Conservation (phyloP, 1,284 basidiomycete species). For the Ceratobasidium sp. region DNA sequence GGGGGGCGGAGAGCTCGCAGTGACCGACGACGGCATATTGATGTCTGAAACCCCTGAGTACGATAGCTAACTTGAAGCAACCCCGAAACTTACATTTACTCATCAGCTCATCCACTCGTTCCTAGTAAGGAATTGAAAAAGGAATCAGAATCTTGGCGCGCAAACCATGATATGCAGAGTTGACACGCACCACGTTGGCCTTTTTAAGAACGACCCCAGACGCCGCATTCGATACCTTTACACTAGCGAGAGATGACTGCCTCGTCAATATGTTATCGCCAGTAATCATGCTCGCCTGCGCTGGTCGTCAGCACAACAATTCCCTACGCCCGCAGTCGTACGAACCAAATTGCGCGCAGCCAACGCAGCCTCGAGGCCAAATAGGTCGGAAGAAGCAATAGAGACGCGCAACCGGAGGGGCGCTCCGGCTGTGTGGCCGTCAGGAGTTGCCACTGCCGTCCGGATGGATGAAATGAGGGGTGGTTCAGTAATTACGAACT, state of each 20-base stretch:
- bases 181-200: background rate
- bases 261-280: slow-evolving; percentile 4
- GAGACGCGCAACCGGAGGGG: slow-evolving; percentile 17
- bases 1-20: background rate
- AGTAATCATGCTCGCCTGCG: slow-evolving; percentile 5
- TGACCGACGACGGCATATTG: slow-evolving; percentile 26
- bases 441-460: background rate
- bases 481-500: slow-evolving; percentile 24
- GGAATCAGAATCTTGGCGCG: too few species aligned
- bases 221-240: slow-evolving; percentile 25
- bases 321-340: background rate
- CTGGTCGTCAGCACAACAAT: background rate
- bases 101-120: slow-evolving; percentile 31
- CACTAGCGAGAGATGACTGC: background rate
- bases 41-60: slow-evolving; percentile 19
- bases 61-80: background rate
- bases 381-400: slow-evolving; percentile 23
- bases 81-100: slow-evolving; percentile 13
- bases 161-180: background rate
- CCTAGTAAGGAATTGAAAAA: background rate
- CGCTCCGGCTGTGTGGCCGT: slow-evolving; percentile 2
- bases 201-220: slow-evolving; percentile 19
- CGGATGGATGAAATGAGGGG: slow-evolving; percentile 37
- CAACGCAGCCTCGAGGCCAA: slow-evolving; percentile 29
- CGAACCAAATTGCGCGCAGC: slow-evolving; percentile 40